Conservation (phyloP, 768 basidiomycete genomes). For the Tulasnella sp. region DNA sequence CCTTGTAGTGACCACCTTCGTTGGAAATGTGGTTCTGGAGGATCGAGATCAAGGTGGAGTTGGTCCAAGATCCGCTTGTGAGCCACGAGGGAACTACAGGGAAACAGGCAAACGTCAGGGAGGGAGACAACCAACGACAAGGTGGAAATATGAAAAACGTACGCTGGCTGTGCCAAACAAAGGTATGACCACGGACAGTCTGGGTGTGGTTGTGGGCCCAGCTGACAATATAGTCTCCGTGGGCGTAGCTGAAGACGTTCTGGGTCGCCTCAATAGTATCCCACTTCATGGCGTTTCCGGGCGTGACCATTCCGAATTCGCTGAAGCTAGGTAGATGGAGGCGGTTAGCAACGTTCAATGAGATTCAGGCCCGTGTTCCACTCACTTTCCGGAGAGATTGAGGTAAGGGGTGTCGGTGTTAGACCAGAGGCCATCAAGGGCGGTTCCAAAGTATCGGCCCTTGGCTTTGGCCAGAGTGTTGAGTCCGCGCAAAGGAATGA, state of each 20-base stretch:
- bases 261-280: slow-evolving; percentile 14
- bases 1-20: slow-evolving; percentile 46
- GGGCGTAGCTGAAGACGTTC: not conserved
- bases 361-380: not conserved
- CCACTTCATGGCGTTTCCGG: slow-evolving; percentile 25
- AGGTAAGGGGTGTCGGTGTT: slow-evolving; percentile 19
- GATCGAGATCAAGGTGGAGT: slow-evolving; percentile 35
- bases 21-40: slow-evolving; percentile 49
- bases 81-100: slow-evolving; percentile 21
- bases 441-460: slow-evolving; percentile 27
- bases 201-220: slow-evolving; percentile 21
- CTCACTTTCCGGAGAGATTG: slow-evolving; percentile 18
- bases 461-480: slow-evolving; percentile 21
- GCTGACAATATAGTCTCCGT: slow-evolving; percentile 16
- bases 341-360: not conserved
- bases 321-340: not conserved
- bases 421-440: slow-evolving; percentile 16
- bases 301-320: slow-evolving; percentile 26
- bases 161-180: slow-evolving; percentile 25
- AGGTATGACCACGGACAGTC: slow-evolving; percentile 18
- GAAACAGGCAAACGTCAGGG: not conserved
- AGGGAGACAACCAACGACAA: not conserved
- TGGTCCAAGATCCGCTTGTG: slow-evolving; percentile 12
- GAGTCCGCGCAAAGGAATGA: slow-evolving; percentile 14
- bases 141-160: not conserved